These are phyloP conservation scores for Plenodomus tracheiphilus DNA, from an alignment of 2,329 filamentous ascomycete species.

Conservation along the genomic window DNA sequence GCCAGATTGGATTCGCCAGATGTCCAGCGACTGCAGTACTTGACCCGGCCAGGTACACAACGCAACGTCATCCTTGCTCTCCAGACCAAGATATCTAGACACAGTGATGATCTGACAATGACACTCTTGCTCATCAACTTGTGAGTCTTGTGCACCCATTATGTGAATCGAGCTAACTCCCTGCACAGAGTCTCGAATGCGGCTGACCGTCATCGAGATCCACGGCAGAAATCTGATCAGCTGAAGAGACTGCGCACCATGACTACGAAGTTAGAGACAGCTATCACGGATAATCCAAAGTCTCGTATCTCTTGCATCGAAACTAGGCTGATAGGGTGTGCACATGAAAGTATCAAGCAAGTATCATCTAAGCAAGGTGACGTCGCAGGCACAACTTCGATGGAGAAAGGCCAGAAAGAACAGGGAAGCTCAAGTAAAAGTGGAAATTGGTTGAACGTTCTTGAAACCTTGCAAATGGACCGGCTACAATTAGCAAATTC, in stretches of 20 bases:
- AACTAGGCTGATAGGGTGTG: constrained; percentile 13
- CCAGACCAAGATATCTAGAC: constrained; percentile 9
- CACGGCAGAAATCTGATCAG: constrained; percentile 5
- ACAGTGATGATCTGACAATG: constrained; percentile 18
- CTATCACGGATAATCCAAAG: constrained; percentile 6
- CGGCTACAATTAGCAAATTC: neutral
- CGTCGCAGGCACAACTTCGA: constrained; percentile 1
- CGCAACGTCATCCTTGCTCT: neutral
- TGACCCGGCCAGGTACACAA: neutral
- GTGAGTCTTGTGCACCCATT: constrained; percentile 10
- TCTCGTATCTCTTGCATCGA: constrained; percentile 13
- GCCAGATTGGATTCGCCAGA: constrained; percentile 4
- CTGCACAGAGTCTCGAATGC: constrained; percentile 5
- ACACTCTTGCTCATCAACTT: constrained; percentile 16
- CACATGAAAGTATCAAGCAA: constrained; percentile 13
- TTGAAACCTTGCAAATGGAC: neutral
- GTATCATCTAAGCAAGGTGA: neutral
- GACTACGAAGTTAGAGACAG: constrained; percentile 12
- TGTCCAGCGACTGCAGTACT: constrained; percentile 8
- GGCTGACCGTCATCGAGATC: constrained; percentile 4
- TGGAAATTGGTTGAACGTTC: neutral
- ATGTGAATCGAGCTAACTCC: constrained; percentile 5
- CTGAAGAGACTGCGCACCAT: constrained; percentile 9
- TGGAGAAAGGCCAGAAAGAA: neutral
- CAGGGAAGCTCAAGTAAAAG: neutral